Evolutionary conservation across 208 protist genomes (phyloP), one percentile per base, ranked within the genome.

Genomic region (Leptomonas pyrrhocoris): DNA sequence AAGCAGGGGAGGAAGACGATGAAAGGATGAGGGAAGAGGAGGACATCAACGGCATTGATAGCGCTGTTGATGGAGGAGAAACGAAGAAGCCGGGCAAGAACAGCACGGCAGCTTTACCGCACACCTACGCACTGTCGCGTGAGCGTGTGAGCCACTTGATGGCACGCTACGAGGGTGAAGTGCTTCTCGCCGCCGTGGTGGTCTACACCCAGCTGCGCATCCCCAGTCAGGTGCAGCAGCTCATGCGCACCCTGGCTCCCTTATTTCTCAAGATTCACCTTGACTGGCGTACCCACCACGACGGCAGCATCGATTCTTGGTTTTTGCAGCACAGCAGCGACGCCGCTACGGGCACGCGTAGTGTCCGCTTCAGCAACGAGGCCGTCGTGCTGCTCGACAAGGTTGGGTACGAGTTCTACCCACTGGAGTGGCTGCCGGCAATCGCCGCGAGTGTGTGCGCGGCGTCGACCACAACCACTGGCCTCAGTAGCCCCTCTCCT

Each of bases 321-420:
- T 61, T 83, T 15, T 62, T 76, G 15, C 62, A 65, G 28, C 46
- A 61, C 21, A 21, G 36, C 30, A 60, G 18, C 60, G 59, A 27
- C 36, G n/a, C 42, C 12, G 28, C 36, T n/a, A n/a, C 23, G 13
- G 63, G 12, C 23, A 34, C 28, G 42, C 42, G 60, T 60, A 16
- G 57, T 31, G 36, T 81, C 18, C 42, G 57, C 43, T 92, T 95
- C 50, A 84, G 80, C 42, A 42, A 40, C n/a, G 87, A 92, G 59
- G 88, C 84, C 21, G 73, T 48, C 21, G 60, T 81, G 25, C 62
- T 95, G 48, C 65, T 95, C 55, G 76, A 93, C 54, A 61, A 88
- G 8, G 79, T 95, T 11, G 85, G 83, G 16, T 95, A 95, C 50
- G 79, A 90, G 71, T 90, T 95, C 54, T 95, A 93, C 62, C 78